Base-by-base conservation (phyloP, 2,329 filamentous ascomycete genomes). In the Verticillium nubilum region DNA sequence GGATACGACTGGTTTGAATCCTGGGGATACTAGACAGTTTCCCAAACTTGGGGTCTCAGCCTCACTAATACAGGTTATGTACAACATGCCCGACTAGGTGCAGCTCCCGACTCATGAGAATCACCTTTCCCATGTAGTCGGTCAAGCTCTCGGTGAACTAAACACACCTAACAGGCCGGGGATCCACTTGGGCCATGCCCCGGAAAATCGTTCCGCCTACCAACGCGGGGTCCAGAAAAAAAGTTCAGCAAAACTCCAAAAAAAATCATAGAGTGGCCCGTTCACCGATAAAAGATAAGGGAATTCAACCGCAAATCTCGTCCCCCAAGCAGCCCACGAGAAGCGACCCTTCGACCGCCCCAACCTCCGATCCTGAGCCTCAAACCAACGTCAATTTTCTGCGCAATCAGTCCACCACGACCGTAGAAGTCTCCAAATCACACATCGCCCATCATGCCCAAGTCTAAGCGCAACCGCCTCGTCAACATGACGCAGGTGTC, bases 391-490 rank as follows among this genome's bases (percentile, higher is more conserved):
- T 31, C 52, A 31, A 33, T 10, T 12, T 54, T 26, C 23, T 33
- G 52, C n/a, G 52, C 52, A 29, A 54, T 15, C 52, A 19, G 12
- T 19, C 28, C 10, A 29, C 6, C 10, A 19, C 17, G 26, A 54
- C 19, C 6, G 28, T 33, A 54, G n/a, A 54, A 19, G 13, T 26
- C 13, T 33, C 27, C 12, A 7, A 54, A 17, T 33, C 52, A 23
- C 27, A 1, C 52, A 67, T 58, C 64, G 65, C 64, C 65, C 73
- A 80, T 70, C 66, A 99, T 99, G 95, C 95, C 95, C 73, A 93
- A 96, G 81, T 98, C 95, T 64, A 98, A 95, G 84, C 91, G 95
- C 77, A 84, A 89, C 68, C 94, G 89, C 78, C 83, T 96, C 75
- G 86, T 96, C 67, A 90, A 97, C 81, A 86, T 97, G 73, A 92